Percentiles rank a stretch among this genome's conserved stretches.
These are phyloP conservation scores for Isoetes engelmannii DNA, from an alignment of 83 land plant species.

Conservation along the genomic window DNA sequence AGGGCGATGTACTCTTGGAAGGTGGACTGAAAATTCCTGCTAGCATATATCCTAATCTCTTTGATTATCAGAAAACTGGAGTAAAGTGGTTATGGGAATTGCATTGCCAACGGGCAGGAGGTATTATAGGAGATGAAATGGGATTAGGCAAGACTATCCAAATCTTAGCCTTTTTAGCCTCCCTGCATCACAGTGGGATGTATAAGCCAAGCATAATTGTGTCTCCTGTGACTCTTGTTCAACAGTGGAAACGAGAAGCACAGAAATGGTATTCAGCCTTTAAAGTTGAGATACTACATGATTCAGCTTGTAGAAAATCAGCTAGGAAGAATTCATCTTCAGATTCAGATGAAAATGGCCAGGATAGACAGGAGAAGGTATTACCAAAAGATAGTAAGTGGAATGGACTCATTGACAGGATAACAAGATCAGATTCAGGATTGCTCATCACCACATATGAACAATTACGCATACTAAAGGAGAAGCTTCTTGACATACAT, in stretches of 20 bases:
- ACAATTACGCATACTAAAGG: conserved; percentile 72
- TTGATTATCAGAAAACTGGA: conserved; percentile 95
- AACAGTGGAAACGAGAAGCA: conserved; percentile 91
- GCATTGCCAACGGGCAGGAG: conserved; percentile 93
- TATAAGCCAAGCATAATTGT: conserved; percentile 79
- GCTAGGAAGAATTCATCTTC: conserved; percentile 23
- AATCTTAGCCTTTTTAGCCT: conserved; percentile 74
- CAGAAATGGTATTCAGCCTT: conserved; percentile 78
- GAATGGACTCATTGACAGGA: conserved; percentile 68
- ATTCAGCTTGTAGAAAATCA: conserved; percentile 55
- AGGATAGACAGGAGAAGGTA: conserved; percentile 23
- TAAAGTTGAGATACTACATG: conserved; percentile 75
- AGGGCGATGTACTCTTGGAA: conserved; percentile 61
- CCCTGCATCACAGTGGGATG: conserved; percentile 84
- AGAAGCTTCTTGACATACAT: conserved; percentile 64
- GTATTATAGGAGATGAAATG: conserved; percentile 99
- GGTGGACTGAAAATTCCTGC: conserved; percentile 83
- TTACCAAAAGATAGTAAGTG: conserved; percentile 41
- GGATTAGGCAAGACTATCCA: conserved; percentile 96
- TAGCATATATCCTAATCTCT: conserved; percentile 51
- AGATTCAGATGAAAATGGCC: conserved; percentile 36
- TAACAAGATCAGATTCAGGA: conserved; percentile 54
- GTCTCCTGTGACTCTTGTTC: conserved; percentile 83
- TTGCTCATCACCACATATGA: conserved; percentile 88
- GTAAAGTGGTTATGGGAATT: conserved; percentile 99